Base-by-base conservation (phyloP, 495 filamentous ascomycete genomes). In the Opeltia flavorubescens region DNA sequence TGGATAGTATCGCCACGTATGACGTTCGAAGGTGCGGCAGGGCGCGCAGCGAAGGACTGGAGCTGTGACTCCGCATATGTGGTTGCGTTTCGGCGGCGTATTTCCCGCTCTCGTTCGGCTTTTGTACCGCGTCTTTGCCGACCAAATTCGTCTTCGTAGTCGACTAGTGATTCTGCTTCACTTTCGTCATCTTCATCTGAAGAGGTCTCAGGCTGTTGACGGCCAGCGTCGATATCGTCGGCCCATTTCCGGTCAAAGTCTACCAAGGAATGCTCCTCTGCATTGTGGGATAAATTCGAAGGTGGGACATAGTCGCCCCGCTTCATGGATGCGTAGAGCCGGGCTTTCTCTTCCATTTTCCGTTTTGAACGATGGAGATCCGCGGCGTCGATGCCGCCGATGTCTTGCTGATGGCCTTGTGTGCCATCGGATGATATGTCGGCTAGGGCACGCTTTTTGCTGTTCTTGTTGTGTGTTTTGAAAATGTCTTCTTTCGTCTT, bases 181-280 rank as follows among this genome's bases (percentile, higher is more conserved):
- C 62, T 66, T 12, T 66, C 63, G 15, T 61, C 66, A 31, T 64
- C 62, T 15, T 68, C 68, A 8, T 67, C 68, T 29, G 57, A 69
- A 13, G 62, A 55, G 33, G 65, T 55, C 4, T 51, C 49, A 11
- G 59, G 61, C 12, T 59, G 56, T 12, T 60, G 57, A 11, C 67
- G 66, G 9, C 57, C 60, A 3, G 53, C 51, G 4, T 62, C 62
- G 36, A 77, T 59, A 31, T 63, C 60, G 53, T 93, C 85, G 0
- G 80, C 86, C 86, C 89, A 95, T 63, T 96, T 98, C 35, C 78
- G 69, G 63, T 95, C 89, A 58, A 96, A 98, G 66, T 98, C 91
- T 0, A 98, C 80, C 18, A 89, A 64, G 7, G 63, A 75, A 55
- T 72, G 59, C 2, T 56, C 56, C 2, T 62, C 67, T 33, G 59